Percentiles rank a stretch among this genome's conserved stretches.
These are phyloP conservation scores for Phalaenopsis hybrid DNA, from an alignment of 116 monocot genomes.

Conservation along the genomic window DNA sequence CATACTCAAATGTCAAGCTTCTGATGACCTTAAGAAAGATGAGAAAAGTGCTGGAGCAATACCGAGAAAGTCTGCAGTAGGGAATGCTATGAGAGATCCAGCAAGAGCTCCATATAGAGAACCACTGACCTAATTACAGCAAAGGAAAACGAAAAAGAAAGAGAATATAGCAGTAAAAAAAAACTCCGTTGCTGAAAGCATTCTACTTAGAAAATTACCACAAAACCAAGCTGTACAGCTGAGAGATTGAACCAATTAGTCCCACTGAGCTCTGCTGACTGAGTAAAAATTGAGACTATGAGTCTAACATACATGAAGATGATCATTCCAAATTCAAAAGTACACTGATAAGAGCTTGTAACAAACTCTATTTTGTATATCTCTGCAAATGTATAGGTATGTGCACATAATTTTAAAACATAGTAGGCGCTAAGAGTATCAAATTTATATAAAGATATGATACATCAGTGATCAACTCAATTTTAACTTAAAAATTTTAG, in stretches of 20 bases:
- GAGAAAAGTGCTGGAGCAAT: slow-evolving; percentile 2
- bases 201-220: slow-evolving; percentile 43
- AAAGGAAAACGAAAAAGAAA: too few species aligned
- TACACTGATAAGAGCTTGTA: too few species aligned
- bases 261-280: slow-evolving; percentile 90
- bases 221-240: slow-evolving; percentile 77
- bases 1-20: background rate
- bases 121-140: slow-evolving; percentile 67
- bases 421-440: too few species aligned
- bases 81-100: slow-evolving; percentile 72
- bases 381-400: too few species aligned
- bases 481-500: too few species aligned
- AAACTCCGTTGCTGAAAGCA: background rate
- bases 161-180: background rate
- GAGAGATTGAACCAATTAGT: slow-evolving; percentile 88
- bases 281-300: background rate
- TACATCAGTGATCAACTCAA: too few species aligned
- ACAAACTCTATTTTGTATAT: too few species aligned
- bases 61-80: slow-evolving; percentile 79
- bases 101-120: slow-evolving; percentile 95
- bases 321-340: background rate
- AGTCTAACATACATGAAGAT: background rate
- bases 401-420: too few species aligned
- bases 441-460: too few species aligned
- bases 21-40: background rate